These are phyloP conservation scores for Vaccinium macrocarpon DNA, from an alignment of 148 eudicot species.

Conservation along the genomic window DNA sequence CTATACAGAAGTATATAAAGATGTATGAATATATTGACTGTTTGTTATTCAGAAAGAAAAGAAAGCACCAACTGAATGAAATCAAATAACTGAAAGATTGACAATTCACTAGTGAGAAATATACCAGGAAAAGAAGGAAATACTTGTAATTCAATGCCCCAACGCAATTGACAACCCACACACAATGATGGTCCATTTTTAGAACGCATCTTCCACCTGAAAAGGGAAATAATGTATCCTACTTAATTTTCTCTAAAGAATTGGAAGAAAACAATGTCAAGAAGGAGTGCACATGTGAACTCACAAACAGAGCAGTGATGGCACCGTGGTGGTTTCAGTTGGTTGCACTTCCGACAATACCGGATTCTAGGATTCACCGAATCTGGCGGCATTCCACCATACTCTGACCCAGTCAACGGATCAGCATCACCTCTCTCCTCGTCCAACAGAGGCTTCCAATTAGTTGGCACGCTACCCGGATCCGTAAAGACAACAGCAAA, in stretches of 20 bases:
- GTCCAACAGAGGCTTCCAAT: conserved; percentile 78
- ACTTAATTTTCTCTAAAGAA: background rate
- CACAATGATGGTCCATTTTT: conserved; percentile 99
- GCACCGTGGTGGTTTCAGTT: conserved; percentile 91
- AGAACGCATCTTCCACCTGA: conserved; percentile 93
- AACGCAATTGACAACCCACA: conserved; percentile 98
- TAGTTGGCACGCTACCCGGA: conserved; percentile 86
- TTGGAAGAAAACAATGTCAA: background rate
- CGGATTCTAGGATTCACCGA: conserved; percentile 53
- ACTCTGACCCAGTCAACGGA: conserved; percentile 61
- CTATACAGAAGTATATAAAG: background rate
- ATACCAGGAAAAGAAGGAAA: conserved; percentile 97
- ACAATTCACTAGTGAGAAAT: conserved; percentile 10
- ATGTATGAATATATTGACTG: background rate
- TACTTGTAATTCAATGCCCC: conserved; percentile 97
- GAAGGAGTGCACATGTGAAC: conserved; percentile 23
- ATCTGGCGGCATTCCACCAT: conserved; percentile 42
- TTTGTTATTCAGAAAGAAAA: conserved; percentile 1
- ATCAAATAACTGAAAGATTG: too few species aligned
- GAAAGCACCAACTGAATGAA: background rate
- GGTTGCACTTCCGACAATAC: conserved; percentile 89
- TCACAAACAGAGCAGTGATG: conserved; percentile 99
- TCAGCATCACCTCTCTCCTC: conserved; percentile 90
- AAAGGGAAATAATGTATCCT: background rate
- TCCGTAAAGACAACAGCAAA: conserved; percentile 89